Base-by-base conservation (phyloP, 2,329 filamentous ascomycete genomes). In the Diaporthe longicolla region DNA sequence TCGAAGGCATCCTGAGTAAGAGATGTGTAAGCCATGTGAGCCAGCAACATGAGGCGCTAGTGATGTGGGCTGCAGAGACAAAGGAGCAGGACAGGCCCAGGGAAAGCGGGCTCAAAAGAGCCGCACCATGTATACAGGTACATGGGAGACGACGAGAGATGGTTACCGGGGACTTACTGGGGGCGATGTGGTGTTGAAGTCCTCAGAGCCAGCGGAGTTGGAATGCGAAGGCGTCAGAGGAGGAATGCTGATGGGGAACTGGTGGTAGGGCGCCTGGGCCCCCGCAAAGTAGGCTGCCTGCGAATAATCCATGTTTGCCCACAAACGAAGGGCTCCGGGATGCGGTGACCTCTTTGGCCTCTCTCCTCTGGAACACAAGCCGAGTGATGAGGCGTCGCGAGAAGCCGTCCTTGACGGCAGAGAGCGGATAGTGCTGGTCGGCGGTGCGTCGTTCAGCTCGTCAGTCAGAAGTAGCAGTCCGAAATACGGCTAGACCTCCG, bases 161-260 rank as follows among this genome's bases (percentile, higher is more conserved):
- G 43, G 7, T 32, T 32, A 3, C 58, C n/a, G 74, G 65, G 72
- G 73, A 87, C 87, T 83, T 83, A 90, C 89, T 80, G 88, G 86
- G 78, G 89, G 86, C 77, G 89, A 90, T 70, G 87, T 87, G 73
- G 83, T 86, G 79, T 83, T 85, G 82, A 87, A 90, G 71, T 90
- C 88, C 73, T 90, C 88, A 50, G 88, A 89, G 37, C 83, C 82
- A 58, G 86, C 86, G 72, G 88, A 89, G 78, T 88, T 88, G 73
- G 88, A 87, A 80, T 88, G 86, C 73, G 88, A 89, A 40, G 89
- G 88, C 76, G 88, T 89, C 79, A 89, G 79, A 63, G 88, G 88
- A 73, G 86, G 83, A 71, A 90, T 86, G 76, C 85, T 84, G 80
- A 90, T 85, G n/a, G 72, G 57, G 80, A 89, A 90, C 78, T 87